Evolutionary conservation across 441 rosid species (phyloP), one percentile per base, ranked within the genome.

Genomic region (Codiaeum variegatum): DNA sequence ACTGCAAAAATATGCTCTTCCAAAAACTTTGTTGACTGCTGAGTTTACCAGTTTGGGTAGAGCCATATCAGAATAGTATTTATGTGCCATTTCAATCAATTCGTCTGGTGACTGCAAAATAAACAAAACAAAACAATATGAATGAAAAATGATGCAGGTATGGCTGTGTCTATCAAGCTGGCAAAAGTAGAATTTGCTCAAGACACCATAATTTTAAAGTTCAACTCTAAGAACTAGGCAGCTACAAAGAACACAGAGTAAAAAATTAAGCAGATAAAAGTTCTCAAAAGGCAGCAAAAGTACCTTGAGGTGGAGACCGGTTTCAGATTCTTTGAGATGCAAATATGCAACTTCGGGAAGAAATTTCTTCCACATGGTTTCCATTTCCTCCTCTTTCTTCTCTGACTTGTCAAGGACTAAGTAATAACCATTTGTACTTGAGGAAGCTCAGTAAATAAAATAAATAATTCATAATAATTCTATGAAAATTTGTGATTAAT

Each of bases 301-400:
- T 74, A 89, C 91, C 90, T 85, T 85, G 70, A 83, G 83, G 73
- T 88, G 91, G 77, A 88, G 89, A 73, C 90, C 86, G 24, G 86
- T 85, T 76, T 84, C 82, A 28, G 81, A 75, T 78, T 85, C 88
- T 83, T 81, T 81, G 55, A 87, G 87, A 62, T 73, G 80, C 58
- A 66, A 42, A 78, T 79, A 87, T 49, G 91, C 88, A 77, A 83
- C 88, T 77, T 80, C 83, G 23, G 82, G 73, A 56, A 85, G 77
- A 64, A 91, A 80, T 66, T 79, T 84, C 80, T 84, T 77, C 82
- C 81, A 80, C 46, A 85, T 81, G 56, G 70, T 78, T 66, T 85
- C 84, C 80, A 58, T 73, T 24, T 47, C 78, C 36, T 72, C 69
- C 54, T 85, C 80, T 24, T 72, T 63, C 28, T 76, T 78, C 72